Base-by-base conservation (phyloP, 257 asterid genomes). In the Solanum clarkiae region DNA sequence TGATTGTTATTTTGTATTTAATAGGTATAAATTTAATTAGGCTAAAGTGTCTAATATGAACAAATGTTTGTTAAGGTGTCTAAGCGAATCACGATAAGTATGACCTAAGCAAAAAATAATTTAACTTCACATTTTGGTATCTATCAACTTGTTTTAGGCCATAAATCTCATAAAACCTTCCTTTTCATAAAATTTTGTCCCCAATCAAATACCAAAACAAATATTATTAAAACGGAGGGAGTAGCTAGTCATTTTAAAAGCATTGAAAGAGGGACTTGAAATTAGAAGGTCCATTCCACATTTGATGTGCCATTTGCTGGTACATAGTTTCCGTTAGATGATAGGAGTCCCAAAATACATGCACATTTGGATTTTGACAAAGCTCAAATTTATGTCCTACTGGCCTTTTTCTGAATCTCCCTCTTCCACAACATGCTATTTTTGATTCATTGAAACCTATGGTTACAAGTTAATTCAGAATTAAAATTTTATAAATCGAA, bases 401-500 rank as follows among this genome's bases (percentile, higher is more conserved):
- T 0, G 66, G 68, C 80, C 91, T 86, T 71, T 77, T 80, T 49
- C 84, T 86, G 10, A 60, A 87, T 17, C 7, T 18, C 11, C 90
- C 92, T 3, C 57, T 85, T 51, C 92, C 92, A 7, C 91, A 90
- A 63, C 92, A 90, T 12, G 91, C 92, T 26, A 32, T 66, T 32
- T 80, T 83, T 54, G 87, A 89, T 81, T 86, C 91, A 54, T 88
- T 57, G 20, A 90, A 17, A 24, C 91, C 92, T 90, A 7, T 15
- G 4, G 6, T 3, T 8, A 74, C 12, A 45, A 0, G n/a, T 7
- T 45, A 0, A 6, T 72, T 3, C n/a, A 72, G 8, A 72, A 45
- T 72, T 72, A 12, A 45, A 72, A 20, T 12, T 45, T 45, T 72
- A n/a, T n/a, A 12, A 4, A 15, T 44, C 44, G 0, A n/a, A n/a